Conservation (phyloP, 768 basidiomycete genomes). For the Suillus luteus region DNA sequence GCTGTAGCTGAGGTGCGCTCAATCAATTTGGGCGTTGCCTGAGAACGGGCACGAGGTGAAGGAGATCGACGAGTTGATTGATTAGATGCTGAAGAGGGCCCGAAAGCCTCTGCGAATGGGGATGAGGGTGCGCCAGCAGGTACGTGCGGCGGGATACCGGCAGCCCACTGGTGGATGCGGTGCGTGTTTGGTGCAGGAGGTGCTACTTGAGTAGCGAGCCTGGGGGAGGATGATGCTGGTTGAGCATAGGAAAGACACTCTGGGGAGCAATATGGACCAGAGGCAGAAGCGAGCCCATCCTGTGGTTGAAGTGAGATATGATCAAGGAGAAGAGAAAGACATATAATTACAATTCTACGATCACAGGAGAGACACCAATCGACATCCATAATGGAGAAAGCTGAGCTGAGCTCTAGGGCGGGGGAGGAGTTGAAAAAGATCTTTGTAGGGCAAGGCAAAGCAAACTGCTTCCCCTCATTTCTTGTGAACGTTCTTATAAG, state of each 20-base stretch:
- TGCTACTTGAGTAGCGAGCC: not conserved
- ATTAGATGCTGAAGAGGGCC: constrained; percentile 6
- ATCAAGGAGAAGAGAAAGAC: constrained; percentile 7
- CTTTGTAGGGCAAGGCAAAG: constrained; percentile 23
- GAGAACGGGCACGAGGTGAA: constrained; percentile 22
- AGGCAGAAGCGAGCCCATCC: constrained; percentile 30
- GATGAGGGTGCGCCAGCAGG: constrained; percentile 33
- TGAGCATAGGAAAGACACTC: constrained; percentile 40
- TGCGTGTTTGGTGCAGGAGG: constrained; percentile 14
- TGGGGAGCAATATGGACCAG: constrained; percentile 58
- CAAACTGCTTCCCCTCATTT: constrained; percentile 8
- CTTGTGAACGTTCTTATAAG: constrained; percentile 29
- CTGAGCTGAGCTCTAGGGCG: constrained; percentile 5
- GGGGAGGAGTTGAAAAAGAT: constrained; percentile 19
- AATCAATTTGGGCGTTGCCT: constrained; percentile 38
- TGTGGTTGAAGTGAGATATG: constrained; percentile 18
- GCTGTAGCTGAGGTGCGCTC: constrained; percentile 32
- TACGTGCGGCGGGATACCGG: constrained; percentile 33
- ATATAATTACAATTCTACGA: constrained; percentile 52
- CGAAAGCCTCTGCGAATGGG: constrained; percentile 28
- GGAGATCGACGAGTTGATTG: constrained; percentile 8
- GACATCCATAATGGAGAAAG: constrained; percentile 48
- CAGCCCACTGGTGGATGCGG: constrained; percentile 33
- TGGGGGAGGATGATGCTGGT: constrained; percentile 33
- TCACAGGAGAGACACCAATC: constrained; percentile 75